Evolutionary conservation across 495 filamentous ascomycete species (phyloP), one percentile per base, ranked within the genome.

Genomic region (Terfezia boudieri): DNA sequence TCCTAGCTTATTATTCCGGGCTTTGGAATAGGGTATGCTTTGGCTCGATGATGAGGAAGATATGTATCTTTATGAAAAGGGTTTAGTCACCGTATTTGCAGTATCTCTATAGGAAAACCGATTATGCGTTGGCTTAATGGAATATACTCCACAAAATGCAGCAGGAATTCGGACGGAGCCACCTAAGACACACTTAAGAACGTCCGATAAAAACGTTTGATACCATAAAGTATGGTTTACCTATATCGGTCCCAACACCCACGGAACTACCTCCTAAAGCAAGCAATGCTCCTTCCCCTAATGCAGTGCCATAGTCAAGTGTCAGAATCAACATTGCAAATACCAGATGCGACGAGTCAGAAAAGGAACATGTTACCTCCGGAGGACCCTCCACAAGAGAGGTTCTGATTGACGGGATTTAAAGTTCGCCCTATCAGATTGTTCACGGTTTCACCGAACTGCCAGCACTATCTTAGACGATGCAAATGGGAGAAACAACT

Each of bases 241-340:
- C 82, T 56, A 86, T 82, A 67, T 86, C 82, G 8, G 81, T 84
- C 0, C 78, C 78, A 59, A 80, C 71, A 0, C 77, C 77, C 16
- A 67, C 63, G 0, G 76, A 68, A 38, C 73, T 77, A 9, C 78
- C 77, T 36, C 64, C 67, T 53, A 80, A 63, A 1, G 70, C 75
- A 43, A 79, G 67, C 36, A 79, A 63, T 32, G 73, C 76, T 2
- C 72, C 78, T 57, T 81, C 77, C 11, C 17, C 41, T 46, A 7
- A 9, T 4, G 12, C 41, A 46, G 41, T 14, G 41, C 4, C 17
- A 3, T 14, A 46, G 2, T 46, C 17, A 46, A 46, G 17, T 46
- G 12, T 46, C 41, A 46, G 17, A 46, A 46, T 9, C 17, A 32
- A 20, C 20, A 20, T 20, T 20, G 20, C 20, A 20, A 20, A 32